Conservation (phyloP, 192 early-diverging fungal species). For the Coemansia sp. region DNA sequence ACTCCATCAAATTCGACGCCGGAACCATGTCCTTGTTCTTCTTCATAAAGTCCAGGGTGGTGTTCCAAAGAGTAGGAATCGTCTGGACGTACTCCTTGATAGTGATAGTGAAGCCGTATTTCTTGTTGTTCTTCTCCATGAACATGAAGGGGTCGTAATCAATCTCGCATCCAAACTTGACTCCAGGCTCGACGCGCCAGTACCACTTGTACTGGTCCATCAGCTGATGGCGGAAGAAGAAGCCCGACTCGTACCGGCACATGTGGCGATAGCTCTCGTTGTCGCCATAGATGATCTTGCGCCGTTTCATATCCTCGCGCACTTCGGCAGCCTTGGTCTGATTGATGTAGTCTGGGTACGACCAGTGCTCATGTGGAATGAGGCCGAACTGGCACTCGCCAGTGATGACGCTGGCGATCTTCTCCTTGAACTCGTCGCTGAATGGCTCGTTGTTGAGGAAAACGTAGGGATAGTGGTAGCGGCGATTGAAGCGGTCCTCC, state of each 20-base stretch:
- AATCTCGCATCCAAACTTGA: constrained; percentile 50
- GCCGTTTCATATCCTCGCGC: constrained; percentile 36
- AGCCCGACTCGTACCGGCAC: constrained; percentile 51
- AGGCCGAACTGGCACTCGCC: constrained; percentile 39
- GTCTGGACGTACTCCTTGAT: constrained; percentile 32
- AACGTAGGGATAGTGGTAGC: constrained; percentile 80
- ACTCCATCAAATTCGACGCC: constrained; percentile 28
- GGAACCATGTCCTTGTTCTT: constrained; percentile 30
- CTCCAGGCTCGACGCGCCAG: constrained; percentile 57
- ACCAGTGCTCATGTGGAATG: constrained; percentile 45
- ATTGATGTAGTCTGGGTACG: constrained; percentile 50
- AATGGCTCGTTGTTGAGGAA: constrained; percentile 80
- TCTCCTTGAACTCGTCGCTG: constrained; percentile 65
- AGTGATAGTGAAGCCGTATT: constrained; percentile 45
- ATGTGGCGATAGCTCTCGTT: constrained; percentile 42
- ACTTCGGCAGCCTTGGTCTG: constrained; percentile 18
- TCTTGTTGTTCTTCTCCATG: constrained; percentile 35
- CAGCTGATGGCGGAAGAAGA: constrained; percentile 42
- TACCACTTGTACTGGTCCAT: constrained; percentile 49
- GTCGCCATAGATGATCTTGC: constrained; percentile 42
- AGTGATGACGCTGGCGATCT: constrained; percentile 37
- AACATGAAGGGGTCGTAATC: constrained; percentile 50
- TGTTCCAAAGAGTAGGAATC: constrained; percentile 43
- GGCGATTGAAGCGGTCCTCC: constrained; percentile 74
- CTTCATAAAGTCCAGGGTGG: constrained; percentile 23